These are phyloP conservation scores for Magnaporthiopsis rhizophila DNA, from an alignment of 2,329 filamentous ascomycete genomes.

Conservation along the genomic window DNA sequence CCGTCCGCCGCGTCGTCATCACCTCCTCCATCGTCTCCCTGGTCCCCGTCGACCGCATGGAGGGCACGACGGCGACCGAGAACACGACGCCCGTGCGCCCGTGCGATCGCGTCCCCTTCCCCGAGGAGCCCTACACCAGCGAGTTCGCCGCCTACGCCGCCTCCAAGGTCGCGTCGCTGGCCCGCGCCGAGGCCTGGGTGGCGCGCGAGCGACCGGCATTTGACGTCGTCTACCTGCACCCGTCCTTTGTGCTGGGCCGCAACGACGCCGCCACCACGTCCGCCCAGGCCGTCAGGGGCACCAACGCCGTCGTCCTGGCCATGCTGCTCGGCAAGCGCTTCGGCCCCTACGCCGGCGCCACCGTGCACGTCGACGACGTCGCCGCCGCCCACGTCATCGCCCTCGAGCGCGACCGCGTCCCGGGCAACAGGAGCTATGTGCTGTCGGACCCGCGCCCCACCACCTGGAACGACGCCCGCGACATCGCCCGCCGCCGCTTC, in stretches of 20 bases:
- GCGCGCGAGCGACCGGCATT: constrained; percentile 24
- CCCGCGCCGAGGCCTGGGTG: constrained; percentile 25
- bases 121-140: constrained; percentile 20
- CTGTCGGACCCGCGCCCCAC: constrained; percentile 17
- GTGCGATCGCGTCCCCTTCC: constrained; percentile 11
- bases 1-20: constrained; percentile 13
- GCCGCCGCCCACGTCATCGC: constrained; percentile 29
- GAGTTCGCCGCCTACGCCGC: constrained; percentile 26
- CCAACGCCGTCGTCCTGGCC: constrained; percentile 26
- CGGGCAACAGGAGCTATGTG: constrained; percentile 25
- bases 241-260: constrained; percentile 27
- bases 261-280: constrained; percentile 24
- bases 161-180: constrained; percentile 26
- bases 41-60: constrained; percentile 13
- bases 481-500: constrained; percentile 26
- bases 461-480: constrained; percentile 29
- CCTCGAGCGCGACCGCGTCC: constrained; percentile 26
- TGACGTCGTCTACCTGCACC: constrained; percentile 27
- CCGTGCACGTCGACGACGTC: constrained; percentile 30
- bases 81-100: constrained; percentile 28
- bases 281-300: constrained; percentile 22
- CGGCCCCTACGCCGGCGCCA: constrained; percentile 19
- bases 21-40: constrained; percentile 22
- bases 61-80: constrained; percentile 8
- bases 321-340: constrained; percentile 23